Percentiles rank a stretch among this genome's conserved stretches.
Conservation (phyloP, 306 rosid genomes). For the Phaseolus lunatus region DNA sequence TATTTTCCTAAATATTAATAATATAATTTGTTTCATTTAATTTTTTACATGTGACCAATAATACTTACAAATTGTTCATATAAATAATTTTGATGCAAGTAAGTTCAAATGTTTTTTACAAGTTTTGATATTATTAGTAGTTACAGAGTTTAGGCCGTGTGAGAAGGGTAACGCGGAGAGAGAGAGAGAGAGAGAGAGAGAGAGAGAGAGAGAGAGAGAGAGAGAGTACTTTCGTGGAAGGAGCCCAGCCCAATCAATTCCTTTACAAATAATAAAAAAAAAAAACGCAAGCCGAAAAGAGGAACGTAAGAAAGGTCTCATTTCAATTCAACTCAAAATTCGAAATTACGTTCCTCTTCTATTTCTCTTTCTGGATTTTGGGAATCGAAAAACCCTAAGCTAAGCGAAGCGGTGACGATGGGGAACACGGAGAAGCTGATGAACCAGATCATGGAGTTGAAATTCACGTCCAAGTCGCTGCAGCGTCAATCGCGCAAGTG, state of each 20-base stretch:
- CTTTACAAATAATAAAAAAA: neutral
- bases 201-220: neutral
- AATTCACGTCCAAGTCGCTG: constrained; percentile 91
- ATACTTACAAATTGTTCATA: too few species aligned
- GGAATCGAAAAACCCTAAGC: constrained; percentile 42
- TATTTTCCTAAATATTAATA: too few species aligned
- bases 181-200: neutral
- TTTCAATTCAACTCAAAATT: neutral
- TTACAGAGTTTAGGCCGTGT: neutral
- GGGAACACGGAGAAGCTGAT: constrained; percentile 92
- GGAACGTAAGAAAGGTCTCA: neutral
- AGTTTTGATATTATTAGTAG: too few species aligned
- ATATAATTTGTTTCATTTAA: too few species aligned
- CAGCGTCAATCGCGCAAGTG: constrained; percentile 86
- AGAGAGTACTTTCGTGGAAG: neutral
- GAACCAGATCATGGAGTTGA: constrained; percentile 97
- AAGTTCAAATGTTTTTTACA: too few species aligned
- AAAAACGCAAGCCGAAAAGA: neutral
- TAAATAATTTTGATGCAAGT: too few species aligned
- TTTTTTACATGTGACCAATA: too few species aligned
- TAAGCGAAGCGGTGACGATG: constrained; percentile 47
- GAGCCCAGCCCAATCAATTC: neutral
- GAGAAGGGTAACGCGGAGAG: neutral
- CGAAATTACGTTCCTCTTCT: neutral
- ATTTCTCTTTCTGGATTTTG: constrained; percentile 11